Base-by-base conservation (phyloP, 148 eudicot species). In the Silene uniflora region DNA sequence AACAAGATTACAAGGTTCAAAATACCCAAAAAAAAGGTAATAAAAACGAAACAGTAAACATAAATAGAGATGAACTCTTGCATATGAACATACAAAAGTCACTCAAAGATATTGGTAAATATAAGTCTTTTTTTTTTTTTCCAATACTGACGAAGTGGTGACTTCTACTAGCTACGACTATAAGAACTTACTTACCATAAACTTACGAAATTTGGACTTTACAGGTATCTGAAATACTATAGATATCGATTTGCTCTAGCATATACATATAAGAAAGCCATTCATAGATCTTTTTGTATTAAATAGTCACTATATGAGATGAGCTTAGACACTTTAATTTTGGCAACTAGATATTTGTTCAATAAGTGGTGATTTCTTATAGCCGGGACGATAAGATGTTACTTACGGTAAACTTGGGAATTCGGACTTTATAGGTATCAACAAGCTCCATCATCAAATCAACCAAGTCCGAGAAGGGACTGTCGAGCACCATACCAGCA, bases 361-460 rank as follows among this genome's bases (percentile, higher is more conserved):
- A 35, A 44, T 3, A 52, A 70, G 73, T 23, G 73, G 18, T 52
- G 7, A 24, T 5, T 25, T 71, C 62, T 23, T 17, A 17, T 22
- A 54, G 44, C 22, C 62, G 54, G 21, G 73, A n/a, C 21, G 42
- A 32, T 22, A 62, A 49, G 32, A 71, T 46, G 49, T 76, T 66
- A 70, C 96, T 88, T 81, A 95, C 98, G 52, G 98, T 95, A 83
- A 95, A 95, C 82, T 90, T 95, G 52, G 97, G 98, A 46, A 95
- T 86, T 46, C 94, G 96, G 59, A 92, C 85, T 92, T 90, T 92
- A 80, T 89, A 95, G 49, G 98, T 95, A 76, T 92, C 98, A 71
- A 95, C 98, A 75, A 95, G 96, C 86, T 95, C 98, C 98, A 92
- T 92, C 98, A 92, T 95, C 83, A 95, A 86, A 77, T 92, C 96